Conservation (phyloP, 495 filamentous ascomycete genomes). For the Antarctomyces pellizariae region DNA sequence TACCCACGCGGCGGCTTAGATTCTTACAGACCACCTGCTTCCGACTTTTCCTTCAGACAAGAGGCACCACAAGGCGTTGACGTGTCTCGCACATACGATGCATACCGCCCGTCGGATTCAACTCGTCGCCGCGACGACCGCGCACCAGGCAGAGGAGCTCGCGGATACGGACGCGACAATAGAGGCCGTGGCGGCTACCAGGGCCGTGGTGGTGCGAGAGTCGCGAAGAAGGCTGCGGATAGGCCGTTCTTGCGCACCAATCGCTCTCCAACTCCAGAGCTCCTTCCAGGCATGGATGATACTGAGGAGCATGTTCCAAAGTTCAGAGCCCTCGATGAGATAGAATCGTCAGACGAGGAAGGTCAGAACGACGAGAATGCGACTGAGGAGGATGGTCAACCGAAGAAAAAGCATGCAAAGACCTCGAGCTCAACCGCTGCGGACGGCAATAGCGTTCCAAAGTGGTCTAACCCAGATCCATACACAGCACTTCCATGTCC, state of each 20-base stretch:
- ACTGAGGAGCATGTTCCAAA: conserved; percentile 16
- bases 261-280: conserved; percentile 11
- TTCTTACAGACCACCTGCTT: conserved; percentile 1
- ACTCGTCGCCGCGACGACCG: conserved; percentile 3
- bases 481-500: conserved; percentile 64
- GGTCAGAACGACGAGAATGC: conserved; percentile 25
- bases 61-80: conserved; percentile 9
- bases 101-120: conserved; percentile 4
- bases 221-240: conserved; percentile 10
- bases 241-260: conserved; percentile 9
- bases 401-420: conserved; percentile 11
- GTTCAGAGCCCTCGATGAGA: conserved; percentile 26
- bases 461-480: conserved; percentile 87
- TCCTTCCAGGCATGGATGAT: conserved; percentile 12
- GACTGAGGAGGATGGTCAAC: conserved; percentile 21
- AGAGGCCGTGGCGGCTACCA: conserved; percentile 8
- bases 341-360: conserved; percentile 43
- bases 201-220: conserved; percentile 9
- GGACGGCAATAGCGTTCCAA: conserved; percentile 28
- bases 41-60: conserved; percentile 9
- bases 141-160: background rate
- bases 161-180: background rate
- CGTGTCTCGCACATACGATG: conserved; percentile 3
- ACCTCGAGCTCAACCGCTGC: conserved; percentile 9
- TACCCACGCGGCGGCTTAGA: no score